These are phyloP conservation scores for Geotrichum aggregatum DNA, from an alignment of 1,139 yeast species.

Conservation along the genomic window DNA sequence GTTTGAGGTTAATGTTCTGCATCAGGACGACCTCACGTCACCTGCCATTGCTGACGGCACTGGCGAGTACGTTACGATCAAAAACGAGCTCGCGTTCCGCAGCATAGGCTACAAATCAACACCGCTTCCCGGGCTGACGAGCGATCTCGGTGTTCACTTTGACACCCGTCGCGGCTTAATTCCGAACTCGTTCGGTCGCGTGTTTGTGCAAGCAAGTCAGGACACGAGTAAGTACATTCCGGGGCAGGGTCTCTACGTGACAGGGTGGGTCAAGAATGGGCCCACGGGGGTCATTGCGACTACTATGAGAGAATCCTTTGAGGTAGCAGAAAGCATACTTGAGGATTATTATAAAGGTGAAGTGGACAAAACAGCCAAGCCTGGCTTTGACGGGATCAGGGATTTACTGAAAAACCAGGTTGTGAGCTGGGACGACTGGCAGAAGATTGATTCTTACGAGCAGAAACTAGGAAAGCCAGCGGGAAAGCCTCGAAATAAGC, in stretches of 20 bases:
- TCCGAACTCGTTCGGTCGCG: conserved; percentile 59
- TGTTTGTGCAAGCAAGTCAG: conserved; percentile 34
- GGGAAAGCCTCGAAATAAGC: conserved; percentile 59
- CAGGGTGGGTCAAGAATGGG: conserved; percentile 92
- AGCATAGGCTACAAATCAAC: conserved; percentile 81
- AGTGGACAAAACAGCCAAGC: conserved; percentile 25
- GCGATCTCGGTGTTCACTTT: conserved; percentile 50
- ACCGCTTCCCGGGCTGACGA: conserved; percentile 53
- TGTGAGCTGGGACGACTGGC: conserved; percentile 75
- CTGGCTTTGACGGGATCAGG: conserved; percentile 40
- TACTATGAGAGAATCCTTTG: conserved; percentile 81
- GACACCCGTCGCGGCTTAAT: conserved; percentile 50
- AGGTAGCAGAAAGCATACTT: conserved; percentile 63
- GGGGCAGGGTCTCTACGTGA: conserved; percentile 58
- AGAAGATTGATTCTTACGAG: conserved; percentile 54
- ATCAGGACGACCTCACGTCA: conserved; percentile 32
- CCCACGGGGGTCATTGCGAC: conserved; percentile 89
- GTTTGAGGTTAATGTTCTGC: conserved; percentile 48
- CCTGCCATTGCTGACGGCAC: conserved; percentile 44
- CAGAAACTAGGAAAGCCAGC: conserved; percentile 43
- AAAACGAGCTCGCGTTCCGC: conserved; percentile 67
- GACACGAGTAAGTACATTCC: conserved; percentile 21
- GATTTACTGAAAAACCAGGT: conserved; percentile 34
- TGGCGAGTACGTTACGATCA: conserved; percentile 40
- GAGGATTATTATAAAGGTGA: conserved; percentile 42